Evolutionary conservation across 352 stramenopile species (phyloP).

Genomic region (Pythium brassicae): DNA sequence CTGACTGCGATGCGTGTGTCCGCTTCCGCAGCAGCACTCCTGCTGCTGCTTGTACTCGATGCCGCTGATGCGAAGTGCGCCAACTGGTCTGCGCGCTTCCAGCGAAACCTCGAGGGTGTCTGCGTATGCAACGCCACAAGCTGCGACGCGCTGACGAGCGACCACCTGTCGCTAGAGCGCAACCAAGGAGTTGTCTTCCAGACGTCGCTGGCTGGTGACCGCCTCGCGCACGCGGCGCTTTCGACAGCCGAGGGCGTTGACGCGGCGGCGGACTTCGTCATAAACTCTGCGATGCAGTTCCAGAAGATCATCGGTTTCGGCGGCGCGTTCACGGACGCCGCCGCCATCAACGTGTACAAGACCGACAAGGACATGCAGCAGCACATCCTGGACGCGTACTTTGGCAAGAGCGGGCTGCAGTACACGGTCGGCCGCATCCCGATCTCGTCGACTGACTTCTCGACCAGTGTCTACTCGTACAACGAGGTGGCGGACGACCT

Average conservation of each 20-base stretch:
- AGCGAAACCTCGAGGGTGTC: constrained; percentile 42
- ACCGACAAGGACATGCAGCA: constrained; percentile 53
- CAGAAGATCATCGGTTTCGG: constrained; percentile 87
- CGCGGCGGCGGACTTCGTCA: constrained; percentile 29
- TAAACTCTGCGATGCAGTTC: constrained; percentile 47
- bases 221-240: constrained; percentile 34
- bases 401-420: constrained; percentile 62
- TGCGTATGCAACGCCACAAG: constrained; percentile 46
- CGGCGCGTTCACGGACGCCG: constrained; percentile 85
- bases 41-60: background rate
- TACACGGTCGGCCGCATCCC: constrained; percentile 83
- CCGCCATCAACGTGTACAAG: constrained; percentile 75
- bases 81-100: constrained; percentile 35
- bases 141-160: constrained; percentile 52
- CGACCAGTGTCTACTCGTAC: constrained; percentile 82
- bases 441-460: constrained; percentile 88
- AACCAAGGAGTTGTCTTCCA: constrained; percentile 41
- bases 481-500: constrained; percentile 77
- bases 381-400: constrained; percentile 79
- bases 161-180: constrained; percentile 28
- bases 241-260: constrained; percentile 7
- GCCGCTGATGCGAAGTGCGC: constrained; percentile 8
- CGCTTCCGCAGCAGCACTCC: background rate
- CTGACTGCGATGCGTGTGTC: background rate
- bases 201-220: constrained; percentile 44